A percentile compares a stretch with the other conserved stretches of the same genome.
Conservation (phyloP, 768 basidiomycete genomes). For the Gautieria morchelliformis region DNA sequence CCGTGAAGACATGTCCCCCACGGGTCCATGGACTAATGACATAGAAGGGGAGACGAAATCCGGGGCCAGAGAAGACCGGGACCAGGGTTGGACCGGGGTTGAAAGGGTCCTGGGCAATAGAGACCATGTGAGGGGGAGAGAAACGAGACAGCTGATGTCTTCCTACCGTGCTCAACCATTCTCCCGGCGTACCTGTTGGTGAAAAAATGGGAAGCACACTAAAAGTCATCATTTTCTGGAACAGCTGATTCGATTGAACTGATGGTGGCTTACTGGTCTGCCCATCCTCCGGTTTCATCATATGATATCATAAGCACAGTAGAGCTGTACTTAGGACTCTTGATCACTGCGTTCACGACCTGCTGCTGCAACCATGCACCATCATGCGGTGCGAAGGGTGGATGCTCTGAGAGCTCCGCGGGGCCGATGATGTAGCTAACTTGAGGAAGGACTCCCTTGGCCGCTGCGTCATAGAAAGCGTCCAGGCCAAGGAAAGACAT, state of each 20-base stretch:
- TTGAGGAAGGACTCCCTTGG: constrained; percentile 8
- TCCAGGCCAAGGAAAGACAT: constrained; percentile 8
- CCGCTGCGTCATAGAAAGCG: constrained; percentile 5
- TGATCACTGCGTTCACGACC: constrained; percentile 9
- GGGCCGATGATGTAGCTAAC: constrained; percentile 9
- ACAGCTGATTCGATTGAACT: background rate
- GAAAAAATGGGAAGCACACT: constrained; percentile 4
- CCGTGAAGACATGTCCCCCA: constrained; percentile 12
- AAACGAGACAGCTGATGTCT: background rate
- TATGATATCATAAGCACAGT: constrained; percentile 10
- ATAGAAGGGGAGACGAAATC: constrained; percentile 12
- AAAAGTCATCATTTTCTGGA: background rate
- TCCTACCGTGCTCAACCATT: constrained; percentile 6
- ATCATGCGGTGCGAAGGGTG: constrained; percentile 1
- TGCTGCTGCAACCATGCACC: constrained; percentile 6
- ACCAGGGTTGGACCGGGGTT: background rate
- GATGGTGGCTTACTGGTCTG: background rate
- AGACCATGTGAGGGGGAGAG: background rate
- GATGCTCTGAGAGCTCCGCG: constrained; percentile 11
- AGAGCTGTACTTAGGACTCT: constrained; percentile 9
- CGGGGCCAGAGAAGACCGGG: constrained; percentile 8
- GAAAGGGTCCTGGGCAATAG: background rate
- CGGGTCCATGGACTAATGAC: constrained; percentile 11
- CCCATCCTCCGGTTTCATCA: constrained; percentile 13
- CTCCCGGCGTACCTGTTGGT: constrained; percentile 9